Percentiles rank a stretch among this genome's conserved stretches.
These are phyloP conservation scores for Bryopsis sp. DNA, from an alignment of 139 green algal genomes.

Conservation along the genomic window DNA sequence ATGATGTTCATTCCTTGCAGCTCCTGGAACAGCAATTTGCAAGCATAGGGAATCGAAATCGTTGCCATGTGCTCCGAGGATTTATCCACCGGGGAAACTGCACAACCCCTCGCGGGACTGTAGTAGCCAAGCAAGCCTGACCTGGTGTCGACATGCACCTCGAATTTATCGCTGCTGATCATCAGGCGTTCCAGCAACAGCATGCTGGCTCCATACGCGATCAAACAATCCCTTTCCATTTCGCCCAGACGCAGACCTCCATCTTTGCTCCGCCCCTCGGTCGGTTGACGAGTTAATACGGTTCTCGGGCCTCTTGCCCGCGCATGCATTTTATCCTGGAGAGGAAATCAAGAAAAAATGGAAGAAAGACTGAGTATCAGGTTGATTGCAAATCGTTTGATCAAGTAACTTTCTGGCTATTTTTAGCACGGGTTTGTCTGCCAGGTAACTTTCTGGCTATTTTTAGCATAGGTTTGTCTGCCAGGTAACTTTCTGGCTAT, in stretches of 20 bases:
- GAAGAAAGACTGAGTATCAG: too few relatives aligned
- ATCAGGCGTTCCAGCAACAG: constrained; percentile 97
- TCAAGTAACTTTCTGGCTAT: too few relatives aligned
- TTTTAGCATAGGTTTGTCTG: too few relatives aligned
- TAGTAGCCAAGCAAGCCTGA: constrained; percentile 90
- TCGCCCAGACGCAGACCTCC: constrained; percentile 86
- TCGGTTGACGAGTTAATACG: constrained; percentile 94
- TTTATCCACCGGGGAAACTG: constrained; percentile 57
- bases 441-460: too few relatives aligned
- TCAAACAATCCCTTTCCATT: constrained; percentile 99
- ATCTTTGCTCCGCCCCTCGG: constrained; percentile 86
- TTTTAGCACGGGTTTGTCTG: too few relatives aligned
- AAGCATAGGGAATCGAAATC: constrained; percentile 92
- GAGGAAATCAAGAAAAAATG: too few relatives aligned
- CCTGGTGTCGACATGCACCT: constrained; percentile 89
- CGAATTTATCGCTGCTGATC: constrained; percentile 91
- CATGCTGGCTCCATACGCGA: constrained; percentile 72
- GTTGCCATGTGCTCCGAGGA: constrained; percentile 58
- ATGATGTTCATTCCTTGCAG: constrained; percentile 93
- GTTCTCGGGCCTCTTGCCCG: constrained; percentile 69
- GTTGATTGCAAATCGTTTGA: too few relatives aligned
- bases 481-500: too few relatives aligned
- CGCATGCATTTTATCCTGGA: constrained; percentile 99
- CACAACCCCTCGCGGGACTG: constrained; percentile 47
- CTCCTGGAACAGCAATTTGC: constrained; percentile 96